Evolutionary conservation across 176 grass and related monocot genomes (phyloP), one percentile per base, ranked within the genome.

Genomic region (Aegilops umbellulata): DNA sequence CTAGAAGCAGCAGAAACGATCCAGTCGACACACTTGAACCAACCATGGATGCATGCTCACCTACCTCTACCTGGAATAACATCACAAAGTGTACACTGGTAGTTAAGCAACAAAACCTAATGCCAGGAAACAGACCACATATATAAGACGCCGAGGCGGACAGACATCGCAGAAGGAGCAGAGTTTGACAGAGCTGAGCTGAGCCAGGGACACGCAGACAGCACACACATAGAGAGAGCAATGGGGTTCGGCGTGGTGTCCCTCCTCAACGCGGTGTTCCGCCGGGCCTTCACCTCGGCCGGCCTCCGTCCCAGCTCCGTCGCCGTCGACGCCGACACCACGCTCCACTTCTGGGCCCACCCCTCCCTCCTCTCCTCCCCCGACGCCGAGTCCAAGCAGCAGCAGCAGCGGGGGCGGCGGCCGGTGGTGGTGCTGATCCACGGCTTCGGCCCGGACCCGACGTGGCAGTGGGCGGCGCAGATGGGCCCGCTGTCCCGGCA

Each of bases 401-500:
- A n/a, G n/a, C n/a, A n/a, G n/a, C 10, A 26, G 29, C 10, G 20
- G 9, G 34, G 8, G 72, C 25, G 3, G 74, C 69, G 83, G 64
- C 91, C 95, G 65, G 71, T 85, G 78, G 83, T 93, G 72, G 80
- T 98, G 75, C 84, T 98, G 29, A 89, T 98, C 75, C 93, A 94
- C 10, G 95, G 95, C 1, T 98, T 98, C 80, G 91, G 93, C 0
- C 77, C 91, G 10, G 73, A 87, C 58, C 85, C 89, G 3, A 93
- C 92, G 19, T 98, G 93, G 93, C 95, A 98, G 83, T 98, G 95
- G 95, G 84, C 85, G 27, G 15, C 81, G 60, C 93, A 98, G 87
- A 90, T 89, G 19, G 80, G 93, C 2, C 80, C 89, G 0, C 83
- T 98, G 2, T 87, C 93, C 5, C 60, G 73, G 8, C 93, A 92